phyloP scores from a whole-genome alignment of 495 filamentous ascomycete species.

The Aspergillus sparsus region DNA sequence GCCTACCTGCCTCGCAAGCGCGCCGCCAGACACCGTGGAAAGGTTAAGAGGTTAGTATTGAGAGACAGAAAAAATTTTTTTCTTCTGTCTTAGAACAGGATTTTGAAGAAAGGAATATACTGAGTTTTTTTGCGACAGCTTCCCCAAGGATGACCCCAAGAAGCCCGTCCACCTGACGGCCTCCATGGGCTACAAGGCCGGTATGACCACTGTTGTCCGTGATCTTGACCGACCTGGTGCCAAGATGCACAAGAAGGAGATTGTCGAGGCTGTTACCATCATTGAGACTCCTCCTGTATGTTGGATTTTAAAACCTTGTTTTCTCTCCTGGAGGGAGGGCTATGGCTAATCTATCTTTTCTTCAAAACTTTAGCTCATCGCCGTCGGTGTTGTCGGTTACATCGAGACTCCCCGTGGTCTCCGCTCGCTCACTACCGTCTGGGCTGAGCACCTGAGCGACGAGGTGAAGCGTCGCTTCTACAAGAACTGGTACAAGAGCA shows the following conservation, averaged over 20 bases:
- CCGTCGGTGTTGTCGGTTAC: conserved; percentile 99
- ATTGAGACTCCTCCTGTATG: conserved; percentile 99
- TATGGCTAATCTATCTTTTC: conserved; percentile 8
- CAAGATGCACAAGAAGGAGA: conserved; percentile 99
- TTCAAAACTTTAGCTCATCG: conserved; percentile 73
- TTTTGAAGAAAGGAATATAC: conserved; percentile 32
- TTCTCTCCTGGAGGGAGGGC: background rate
- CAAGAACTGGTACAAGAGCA: conserved; percentile 99
- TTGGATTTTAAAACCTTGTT: conserved; percentile 16
- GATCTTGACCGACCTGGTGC: conserved; percentile 99
- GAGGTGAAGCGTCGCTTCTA: conserved; percentile 99
- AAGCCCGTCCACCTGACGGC: conserved; percentile 99
- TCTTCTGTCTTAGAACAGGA: conserved; percentile 15
- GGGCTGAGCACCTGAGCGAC: conserved; percentile 98
- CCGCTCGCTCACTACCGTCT: conserved; percentile 98
- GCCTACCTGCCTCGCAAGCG: conserved; percentile 98
- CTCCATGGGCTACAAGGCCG: conserved; percentile 99
- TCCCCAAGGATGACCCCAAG: conserved; percentile 99
- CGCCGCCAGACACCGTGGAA: conserved; percentile 91
- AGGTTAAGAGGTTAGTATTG: conserved; percentile 87
- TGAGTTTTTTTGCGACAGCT: conserved; percentile 60
- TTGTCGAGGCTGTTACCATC: conserved; percentile 98
- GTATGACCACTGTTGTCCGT: conserved; percentile 99
- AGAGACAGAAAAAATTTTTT: conserved; percentile 19
- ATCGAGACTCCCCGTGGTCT: conserved; percentile 99